Evolutionary conservation across 2,329 filamentous ascomycete species (phyloP).

Genomic region (Fusarium abutilonis): DNA sequence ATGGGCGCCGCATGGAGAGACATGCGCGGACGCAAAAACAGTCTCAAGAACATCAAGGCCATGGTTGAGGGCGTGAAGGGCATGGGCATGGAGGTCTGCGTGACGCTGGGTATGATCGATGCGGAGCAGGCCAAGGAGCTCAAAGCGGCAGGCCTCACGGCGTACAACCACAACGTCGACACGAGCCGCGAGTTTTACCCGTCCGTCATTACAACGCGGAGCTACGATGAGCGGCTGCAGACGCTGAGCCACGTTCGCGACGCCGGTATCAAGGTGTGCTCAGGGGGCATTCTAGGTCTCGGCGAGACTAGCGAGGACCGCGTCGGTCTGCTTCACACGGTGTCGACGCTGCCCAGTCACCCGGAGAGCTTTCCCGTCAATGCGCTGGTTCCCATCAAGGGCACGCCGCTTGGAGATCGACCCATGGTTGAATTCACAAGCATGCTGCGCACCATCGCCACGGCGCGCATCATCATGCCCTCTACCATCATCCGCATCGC

Average conservation of each 20-base stretch:
- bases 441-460: slow-evolving; percentile 83
- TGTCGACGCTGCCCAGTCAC: slow-evolving; percentile 81
- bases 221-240: slow-evolving; percentile 85
- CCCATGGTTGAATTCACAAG: slow-evolving; percentile 79
- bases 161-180: slow-evolving; percentile 95
- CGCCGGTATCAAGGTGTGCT: slow-evolving; percentile 90
- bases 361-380: slow-evolving; percentile 94
- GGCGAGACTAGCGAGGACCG: slow-evolving; percentile 83
- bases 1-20: slow-evolving; percentile 96
- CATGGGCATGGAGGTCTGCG: slow-evolving; percentile 90
- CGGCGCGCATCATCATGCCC: slow-evolving; percentile 84
- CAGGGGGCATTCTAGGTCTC: slow-evolving; percentile 85
- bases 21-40: slow-evolving; percentile 89
- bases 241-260: slow-evolving; percentile 84
- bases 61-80: slow-evolving; percentile 85
- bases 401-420: slow-evolving; percentile 82
- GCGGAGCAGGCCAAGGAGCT: slow-evolving; percentile 81
- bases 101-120: slow-evolving; percentile 95
- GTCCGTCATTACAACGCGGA: slow-evolving; percentile 82
- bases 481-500: slow-evolving; percentile 87
- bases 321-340: slow-evolving; percentile 83
- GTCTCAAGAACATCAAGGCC: slow-evolving; percentile 81
- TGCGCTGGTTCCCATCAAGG: slow-evolving; percentile 88
- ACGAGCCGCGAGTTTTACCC: slow-evolving; percentile 91
- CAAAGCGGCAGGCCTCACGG: slow-evolving; percentile 84